Evolutionary conservation across 345 rosid species (phyloP).

Genomic region (Balakata baccata): DNA sequence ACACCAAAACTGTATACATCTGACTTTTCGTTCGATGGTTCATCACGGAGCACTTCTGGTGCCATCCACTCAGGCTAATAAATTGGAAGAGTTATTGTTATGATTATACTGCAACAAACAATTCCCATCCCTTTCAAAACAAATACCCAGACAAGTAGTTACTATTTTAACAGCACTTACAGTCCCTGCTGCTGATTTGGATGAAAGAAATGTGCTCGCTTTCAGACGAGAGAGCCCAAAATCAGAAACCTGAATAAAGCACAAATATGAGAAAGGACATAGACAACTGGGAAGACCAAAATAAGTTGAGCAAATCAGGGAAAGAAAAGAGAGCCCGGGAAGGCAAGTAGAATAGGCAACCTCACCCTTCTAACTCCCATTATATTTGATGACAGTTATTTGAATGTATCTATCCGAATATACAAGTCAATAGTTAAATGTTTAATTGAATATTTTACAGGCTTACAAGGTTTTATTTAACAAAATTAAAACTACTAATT

Average conservation of each 20-base stretch:
- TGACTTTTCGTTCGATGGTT: constrained; percentile 93
- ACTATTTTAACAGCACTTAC: constrained; percentile 51
- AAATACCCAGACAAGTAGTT: constrained; percentile 7
- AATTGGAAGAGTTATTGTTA: constrained; percentile 14
- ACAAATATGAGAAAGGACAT: constrained; percentile 12
- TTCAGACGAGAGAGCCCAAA: constrained; percentile 98
- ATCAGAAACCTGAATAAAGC: constrained; percentile 74
- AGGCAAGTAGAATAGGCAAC: too few species aligned
- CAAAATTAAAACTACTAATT: too few species aligned
- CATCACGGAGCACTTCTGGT: constrained; percentile 97
- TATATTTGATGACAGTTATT: not conserved
- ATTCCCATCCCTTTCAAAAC: constrained; percentile 5
- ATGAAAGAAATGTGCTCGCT: constrained; percentile 92
- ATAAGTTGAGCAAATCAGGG: not conserved
- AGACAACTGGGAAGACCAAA: not conserved
- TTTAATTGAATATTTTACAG: too few species aligned
- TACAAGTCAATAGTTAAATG: not conserved
- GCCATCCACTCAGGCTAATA: constrained; percentile 99
- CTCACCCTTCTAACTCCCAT: not conserved
- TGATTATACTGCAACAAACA: constrained; percentile 7
- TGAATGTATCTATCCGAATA: not conserved
- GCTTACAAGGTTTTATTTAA: too few species aligned
- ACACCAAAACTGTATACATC: constrained; percentile 96
- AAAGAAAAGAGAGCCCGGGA: not conserved
- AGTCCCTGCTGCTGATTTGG: constrained; percentile 99